Percentiles rank a stretch among this genome's conserved stretches.
phyloP scores from a whole-genome alignment of 176 grass and related monocot genomes.

The Lolium perenne region DNA sequence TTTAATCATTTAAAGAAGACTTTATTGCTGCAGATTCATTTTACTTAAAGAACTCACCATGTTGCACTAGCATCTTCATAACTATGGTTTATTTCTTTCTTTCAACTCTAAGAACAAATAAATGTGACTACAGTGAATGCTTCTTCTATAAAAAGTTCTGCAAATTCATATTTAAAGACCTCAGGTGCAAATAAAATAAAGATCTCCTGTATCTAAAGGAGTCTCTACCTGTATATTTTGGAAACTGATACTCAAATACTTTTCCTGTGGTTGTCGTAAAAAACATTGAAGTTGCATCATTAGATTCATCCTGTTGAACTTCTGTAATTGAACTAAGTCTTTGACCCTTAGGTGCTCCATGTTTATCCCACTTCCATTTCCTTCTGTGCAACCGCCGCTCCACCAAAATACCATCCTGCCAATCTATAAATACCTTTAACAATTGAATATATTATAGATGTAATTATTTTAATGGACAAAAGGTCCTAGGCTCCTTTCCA shows the following conservation, averaged over 20 bases:
- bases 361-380: constrained; percentile 96
- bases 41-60: neutral
- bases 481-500: neutral
- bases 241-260: constrained; percentile 82
- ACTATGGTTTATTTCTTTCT: constrained; percentile 2
- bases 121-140: neutral
- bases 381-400: constrained; percentile 91
- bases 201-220: constrained; percentile 29
- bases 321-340: constrained; percentile 74
- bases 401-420: constrained; percentile 97
- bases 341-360: constrained; percentile 70
- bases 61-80: constrained; percentile 20
- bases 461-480: constrained; percentile 10
- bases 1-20: neutral
- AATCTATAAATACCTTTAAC: constrained; percentile 80
- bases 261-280: constrained; percentile 74
- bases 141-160: constrained; percentile 2
- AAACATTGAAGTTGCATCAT: constrained; percentile 62
- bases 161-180: constrained; percentile 8
- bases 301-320: constrained; percentile 69
- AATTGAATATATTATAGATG: constrained; percentile 35
- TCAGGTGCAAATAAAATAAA: constrained; percentile 10
- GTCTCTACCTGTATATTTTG: constrained; percentile 57
- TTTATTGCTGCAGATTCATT: constrained; percentile 15
- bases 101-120: constrained; percentile 8